Base-by-base conservation (phyloP, 495 filamentous ascomycete genomes). In the Xylaria longipes region DNA sequence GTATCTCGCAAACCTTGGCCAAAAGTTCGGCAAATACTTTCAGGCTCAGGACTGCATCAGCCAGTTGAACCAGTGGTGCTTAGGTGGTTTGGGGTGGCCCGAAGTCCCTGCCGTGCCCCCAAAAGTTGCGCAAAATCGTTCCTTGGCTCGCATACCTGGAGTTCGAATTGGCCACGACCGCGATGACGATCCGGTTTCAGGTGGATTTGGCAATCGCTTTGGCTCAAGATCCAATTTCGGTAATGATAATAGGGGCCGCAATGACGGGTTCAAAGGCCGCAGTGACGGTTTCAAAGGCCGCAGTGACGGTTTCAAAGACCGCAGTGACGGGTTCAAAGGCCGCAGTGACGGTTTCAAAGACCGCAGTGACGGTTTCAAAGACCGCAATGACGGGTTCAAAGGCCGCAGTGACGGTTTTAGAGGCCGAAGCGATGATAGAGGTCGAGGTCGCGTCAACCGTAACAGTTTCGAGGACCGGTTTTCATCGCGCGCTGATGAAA, bases 11-110 rank as follows among this genome's bases (percentile, higher is more conserved):
- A 6, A 87, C 84, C 46, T 97, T 84, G 85, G 83, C 78, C 71
- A 85, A 84, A 65, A 80, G 83, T 65, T 74, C 20, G 52, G 78
- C 43, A 60, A 62, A 46, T 2, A 52, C 5, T 45, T 71, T 8
- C 66, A 81, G 68, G 82, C 80, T 41, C 73, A 78, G 3, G 72
- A 73, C 5, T 64, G 90, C 31, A 78, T 93, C 17, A 58, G 84
- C 5, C 78, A 82, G 5, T 77, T 96, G 67, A 94, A 95, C 78
- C 78, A 87, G n/a, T 86, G 90, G 76, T 83, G 87, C 52, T 77
- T 79, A 29, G 80, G 87, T 43, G 90, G 88, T 3, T 93, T 90
- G 84, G 89, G 90, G 12, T 82, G 92, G 83, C 67, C 80, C 0
- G 70, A 84, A 67, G 84, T 87, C 12, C 94, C 94, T 1, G 71